Percentiles rank a stretch among this genome's conserved stretches.
Evolutionary conservation across 1,284 basidiomycete genomes (phyloP).

Genomic region (Leccinum fuscescens): DNA sequence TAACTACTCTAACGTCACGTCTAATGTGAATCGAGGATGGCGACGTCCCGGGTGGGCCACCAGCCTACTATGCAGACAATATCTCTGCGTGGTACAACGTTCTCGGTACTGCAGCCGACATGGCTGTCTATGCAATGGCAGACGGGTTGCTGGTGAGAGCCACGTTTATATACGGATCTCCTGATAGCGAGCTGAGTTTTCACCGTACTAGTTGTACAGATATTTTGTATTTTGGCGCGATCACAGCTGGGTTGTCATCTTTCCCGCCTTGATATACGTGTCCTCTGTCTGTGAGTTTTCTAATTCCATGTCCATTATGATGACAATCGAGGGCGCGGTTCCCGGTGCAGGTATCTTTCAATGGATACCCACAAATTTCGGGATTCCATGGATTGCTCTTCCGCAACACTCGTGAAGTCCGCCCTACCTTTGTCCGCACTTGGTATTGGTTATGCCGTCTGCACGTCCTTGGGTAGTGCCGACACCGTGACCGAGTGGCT

Average conservation of each 20-base stretch:
- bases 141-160: slow-evolving; percentile 6
- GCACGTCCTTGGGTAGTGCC: not conserved
- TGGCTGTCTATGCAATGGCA: slow-evolving; percentile 4
- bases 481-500: too few relatives aligned
- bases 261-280: too few relatives aligned
- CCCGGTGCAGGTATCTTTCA: slow-evolving; percentile 3
- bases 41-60: slow-evolving; percentile 1
- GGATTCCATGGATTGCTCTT: slow-evolving; percentile 5
- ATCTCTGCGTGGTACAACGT: slow-evolving; percentile 7
- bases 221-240: too few relatives aligned
- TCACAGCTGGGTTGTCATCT: too few relatives aligned
- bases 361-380: not conserved
- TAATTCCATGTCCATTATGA: not conserved
- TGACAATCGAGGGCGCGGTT: slow-evolving; percentile 1
- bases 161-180: too few relatives aligned
- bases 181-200: too few relatives aligned
- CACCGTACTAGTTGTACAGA: too few relatives aligned
- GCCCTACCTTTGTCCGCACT: slow-evolving; percentile 5
- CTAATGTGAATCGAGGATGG: slow-evolving; percentile 4
- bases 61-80: not conserved
- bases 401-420: slow-evolving; percentile 5
- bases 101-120: slow-evolving; percentile 1
- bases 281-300: too few relatives aligned
- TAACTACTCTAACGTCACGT: slow-evolving; percentile 55
- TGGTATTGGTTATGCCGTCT: slow-evolving; percentile 1